Base-by-base conservation (phyloP, 306 rosid species). In the Gastrolobium bilobum region DNA sequence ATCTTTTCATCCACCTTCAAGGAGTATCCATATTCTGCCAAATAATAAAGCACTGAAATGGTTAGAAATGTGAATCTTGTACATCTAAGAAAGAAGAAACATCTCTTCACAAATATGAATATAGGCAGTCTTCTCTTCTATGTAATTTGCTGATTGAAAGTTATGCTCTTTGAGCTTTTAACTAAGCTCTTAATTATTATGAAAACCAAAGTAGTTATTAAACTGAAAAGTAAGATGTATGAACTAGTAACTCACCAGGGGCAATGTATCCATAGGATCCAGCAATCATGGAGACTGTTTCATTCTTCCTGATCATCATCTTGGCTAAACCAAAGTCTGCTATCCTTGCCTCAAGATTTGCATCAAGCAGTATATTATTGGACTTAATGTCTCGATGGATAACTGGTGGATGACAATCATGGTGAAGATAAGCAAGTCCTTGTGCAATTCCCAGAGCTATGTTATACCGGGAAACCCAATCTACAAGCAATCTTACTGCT, bases 181-280 rank as follows among this genome's bases (percentile, higher is more conserved):
- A 53, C 57, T 14, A 66, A 53, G 34, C 42, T 50, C 66, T 68
- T 3, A 4, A 54, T 26, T 20, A 35, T 73, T 54, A 46, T 42
- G 56, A 39, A 81, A 75, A 47, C 35, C 72, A 48, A 14, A 73
- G 26, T 37, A 47, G 43, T 51, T 7, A 65, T 30, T 61, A 30
- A 50, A 4, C 13, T 76, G 43, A 30, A 30, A 79, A 62, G 35
- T 4, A 65, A 26, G 50, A 47, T 10, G 13, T 33, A 38, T 10
- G 39, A 58, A 50, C 31, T 26, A 13, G 51, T 61, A 52, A 87
- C 92, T 89, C 74, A 95, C 98, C 99, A 0, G 97, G 99, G 75
- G 98, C 99, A 69, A 95, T 92, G 87, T 95, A 95, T 71, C 99
- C 99, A 7, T 92, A 92, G 40, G 99, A 95, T 73, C 99, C 97